Base-by-base conservation (phyloP, 768 basidiomycete species). In the Boletus eberwhitei region DNA sequence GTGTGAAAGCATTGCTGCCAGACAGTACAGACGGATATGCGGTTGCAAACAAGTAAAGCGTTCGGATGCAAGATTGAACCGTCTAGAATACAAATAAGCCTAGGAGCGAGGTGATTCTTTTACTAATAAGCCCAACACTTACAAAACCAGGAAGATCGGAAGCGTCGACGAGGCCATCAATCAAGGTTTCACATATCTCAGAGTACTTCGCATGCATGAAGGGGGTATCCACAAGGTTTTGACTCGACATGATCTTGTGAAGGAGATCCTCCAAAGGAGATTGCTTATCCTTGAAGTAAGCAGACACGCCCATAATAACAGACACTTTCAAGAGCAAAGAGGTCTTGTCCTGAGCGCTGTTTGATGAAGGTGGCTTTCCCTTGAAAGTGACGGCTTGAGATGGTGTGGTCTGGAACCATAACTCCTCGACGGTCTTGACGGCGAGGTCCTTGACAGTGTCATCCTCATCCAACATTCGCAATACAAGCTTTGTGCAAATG, bases 371-470 rank as follows among this genome's bases (percentile, higher is more conserved):
- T 1, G 69, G 53, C 8, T 74, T 72, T 38, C 73, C 64, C 60
- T 80, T 85, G 56, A 72, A 52, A 39, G 73, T 61, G 8, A 73
- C 69, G 7, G 21, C 42, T 1, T 76, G 70, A 12, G 71, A 60
- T 4, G 63, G 42, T 8, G 60, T 29, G 21, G 70, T 73, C 40
- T 80, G 77, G 66, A 98, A 96, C 90, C 94, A 94, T 4, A 98
- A 73, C 59, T 98, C 95, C 60, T 95, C 93, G 36, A 98, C 72
- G 0, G 92, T 86, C 68, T 93, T 95, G 61, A 90, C 75, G 0
- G 96, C 93, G 16, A 98, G 80, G 49, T 98, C 96, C 76, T 91
- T 96, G 59, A 99, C 92, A 0, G 85, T 85, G 43, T 98, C 94
- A 65, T 99, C 97, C 66, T 97, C 93, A 61, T 99, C 97, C 39